These are phyloP conservation scores for Trichoderma atroviride DNA, from an alignment of 2,329 filamentous ascomycete genomes.

Conservation along the genomic window DNA sequence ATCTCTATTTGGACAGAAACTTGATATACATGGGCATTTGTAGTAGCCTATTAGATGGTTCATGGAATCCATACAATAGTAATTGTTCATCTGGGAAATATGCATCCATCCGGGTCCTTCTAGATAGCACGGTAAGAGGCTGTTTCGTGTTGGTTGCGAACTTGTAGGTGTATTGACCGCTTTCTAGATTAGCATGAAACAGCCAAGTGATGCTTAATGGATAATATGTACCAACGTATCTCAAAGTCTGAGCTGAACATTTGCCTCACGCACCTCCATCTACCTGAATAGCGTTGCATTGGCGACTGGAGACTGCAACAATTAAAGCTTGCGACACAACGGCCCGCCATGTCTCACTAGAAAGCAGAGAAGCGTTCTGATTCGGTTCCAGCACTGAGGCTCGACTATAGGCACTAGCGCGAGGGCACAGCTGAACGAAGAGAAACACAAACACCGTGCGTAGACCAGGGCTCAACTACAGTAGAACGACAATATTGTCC, in stretches of 20 bases:
- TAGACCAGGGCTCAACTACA: not conserved
- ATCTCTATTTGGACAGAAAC: not conserved
- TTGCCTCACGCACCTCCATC: not conserved
- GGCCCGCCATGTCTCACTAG: conserved; percentile 1
- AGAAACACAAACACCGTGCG: conserved; percentile 11
- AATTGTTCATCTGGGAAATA: not conserved
- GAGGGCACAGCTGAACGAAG: not conserved
- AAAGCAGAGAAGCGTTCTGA: not conserved
- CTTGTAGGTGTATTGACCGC: not conserved
- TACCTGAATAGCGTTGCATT: conserved; percentile 19
- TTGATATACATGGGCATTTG: not conserved
- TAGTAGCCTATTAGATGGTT: not conserved
- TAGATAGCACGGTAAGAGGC: not conserved
- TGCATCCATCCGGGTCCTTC: not conserved
- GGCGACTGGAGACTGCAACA: not conserved
- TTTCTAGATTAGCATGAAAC: not conserved
- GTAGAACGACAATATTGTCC: no score
- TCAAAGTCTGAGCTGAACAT: not conserved
- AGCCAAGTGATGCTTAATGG: not conserved
- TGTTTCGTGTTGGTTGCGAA: not conserved
- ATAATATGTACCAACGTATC: not conserved
- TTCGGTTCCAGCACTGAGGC: not conserved
- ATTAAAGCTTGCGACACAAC: conserved; percentile 7
- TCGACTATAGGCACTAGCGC: not conserved
- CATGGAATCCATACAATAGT: not conserved